phyloP scores from a whole-genome alignment of 1,284 basidiomycete species.

The Kwoniella shivajii region DNA sequence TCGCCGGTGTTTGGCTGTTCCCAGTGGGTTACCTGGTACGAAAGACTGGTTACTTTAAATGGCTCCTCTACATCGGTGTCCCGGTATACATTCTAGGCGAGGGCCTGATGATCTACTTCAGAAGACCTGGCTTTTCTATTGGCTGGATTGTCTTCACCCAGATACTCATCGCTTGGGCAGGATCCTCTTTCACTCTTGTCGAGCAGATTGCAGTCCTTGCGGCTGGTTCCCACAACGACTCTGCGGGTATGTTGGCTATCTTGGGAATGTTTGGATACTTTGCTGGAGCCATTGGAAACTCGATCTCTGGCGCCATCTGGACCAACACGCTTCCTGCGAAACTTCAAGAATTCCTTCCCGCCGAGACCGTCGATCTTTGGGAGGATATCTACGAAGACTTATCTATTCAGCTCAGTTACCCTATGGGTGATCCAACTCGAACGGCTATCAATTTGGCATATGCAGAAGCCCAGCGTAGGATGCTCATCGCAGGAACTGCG shows the following conservation, averaged over 20 bases:
- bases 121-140: slow-evolving; percentile 33
- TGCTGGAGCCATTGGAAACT: slow-evolving; percentile 48
- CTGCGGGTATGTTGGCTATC: slow-evolving; percentile 51
- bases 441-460: slow-evolving; percentile 41
- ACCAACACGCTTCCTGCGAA: slow-evolving; percentile 49
- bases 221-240: slow-evolving; percentile 50
- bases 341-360: slow-evolving; percentile 39
- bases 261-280: slow-evolving; percentile 50
- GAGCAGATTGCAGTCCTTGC: slow-evolving; percentile 54
- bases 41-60: slow-evolving; percentile 50
- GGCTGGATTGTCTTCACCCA: slow-evolving; percentile 46
- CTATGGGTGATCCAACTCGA: slow-evolving; percentile 31
- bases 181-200: slow-evolving; percentile 50
- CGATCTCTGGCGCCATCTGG: slow-evolving; percentile 55
- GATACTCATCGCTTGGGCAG: slow-evolving; percentile 53
- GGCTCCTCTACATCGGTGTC: slow-evolving; percentile 42
- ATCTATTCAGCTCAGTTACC: slow-evolving; percentile 37
- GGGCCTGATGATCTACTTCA: slow-evolving; percentile 53
- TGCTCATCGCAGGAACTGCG: slow-evolving; percentile 44
- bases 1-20: slow-evolving; percentile 47
- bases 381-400: slow-evolving; percentile 40
- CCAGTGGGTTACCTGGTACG: slow-evolving; percentile 47
- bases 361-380: slow-evolving; percentile 35
- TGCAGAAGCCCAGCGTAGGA: slow-evolving; percentile 36
- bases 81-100: slow-evolving; percentile 51